These are phyloP conservation scores for Gossypium schwendimanii DNA, from an alignment of 441 rosid genomes.

Conservation along the genomic window DNA sequence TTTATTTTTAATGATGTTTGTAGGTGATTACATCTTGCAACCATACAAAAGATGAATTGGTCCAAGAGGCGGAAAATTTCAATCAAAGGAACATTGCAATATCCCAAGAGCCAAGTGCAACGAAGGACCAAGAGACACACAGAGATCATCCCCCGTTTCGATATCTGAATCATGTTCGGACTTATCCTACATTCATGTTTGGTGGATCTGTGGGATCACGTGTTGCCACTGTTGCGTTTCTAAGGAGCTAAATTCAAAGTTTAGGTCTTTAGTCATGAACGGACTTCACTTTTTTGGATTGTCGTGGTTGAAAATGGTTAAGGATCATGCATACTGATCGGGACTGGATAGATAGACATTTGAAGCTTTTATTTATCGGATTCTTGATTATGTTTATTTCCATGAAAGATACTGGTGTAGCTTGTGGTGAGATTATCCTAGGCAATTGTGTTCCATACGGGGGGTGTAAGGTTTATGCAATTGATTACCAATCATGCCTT, in stretches of 20 bases:
- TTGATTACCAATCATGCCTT: not conserved
- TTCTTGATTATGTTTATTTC: slow-evolving; percentile 2
- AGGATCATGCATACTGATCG: not conserved
- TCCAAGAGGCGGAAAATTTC: slow-evolving; percentile 68
- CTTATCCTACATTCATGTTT: slow-evolving; percentile 78
- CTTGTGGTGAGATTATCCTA: not conserved
- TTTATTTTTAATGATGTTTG: not conserved
- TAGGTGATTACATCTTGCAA: slow-evolving; percentile 87
- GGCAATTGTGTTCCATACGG: not conserved
- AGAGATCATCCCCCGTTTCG: slow-evolving; percentile 39
- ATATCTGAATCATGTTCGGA: slow-evolving; percentile 71
- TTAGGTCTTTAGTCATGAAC: not conserved
- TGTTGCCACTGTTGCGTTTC: slow-evolving; percentile 88
- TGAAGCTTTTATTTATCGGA: not conserved
- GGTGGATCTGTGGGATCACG: slow-evolving; percentile 81
- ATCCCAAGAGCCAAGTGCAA: slow-evolving; percentile 24
- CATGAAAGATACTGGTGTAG: not conserved
- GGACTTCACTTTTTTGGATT: slow-evolving; percentile 5
- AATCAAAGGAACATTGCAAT: slow-evolving; percentile 40
- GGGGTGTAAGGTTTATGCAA: not conserved
- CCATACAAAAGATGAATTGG: slow-evolving; percentile 75
- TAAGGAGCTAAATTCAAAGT: slow-evolving; percentile 38
- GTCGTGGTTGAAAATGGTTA: not conserved
- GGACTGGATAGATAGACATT: not conserved
- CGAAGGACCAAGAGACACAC: slow-evolving; percentile 31